Evolutionary conservation across 305 asterid genomes (phyloP).

Genomic region (Plantago rigida): DNA sequence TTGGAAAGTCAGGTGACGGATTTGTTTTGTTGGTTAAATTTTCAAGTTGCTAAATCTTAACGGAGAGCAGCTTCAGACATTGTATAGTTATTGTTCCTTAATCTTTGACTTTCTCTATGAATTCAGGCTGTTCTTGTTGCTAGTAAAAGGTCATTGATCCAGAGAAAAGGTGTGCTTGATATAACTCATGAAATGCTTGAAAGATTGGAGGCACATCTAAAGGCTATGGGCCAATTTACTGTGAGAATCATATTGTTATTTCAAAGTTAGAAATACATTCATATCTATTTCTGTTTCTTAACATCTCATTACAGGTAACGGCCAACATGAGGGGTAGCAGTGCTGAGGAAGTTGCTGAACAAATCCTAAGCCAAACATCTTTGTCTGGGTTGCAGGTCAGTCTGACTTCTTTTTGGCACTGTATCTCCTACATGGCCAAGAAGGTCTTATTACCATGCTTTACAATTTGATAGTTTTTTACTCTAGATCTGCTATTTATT

Average conservation of each 20-base stretch:
- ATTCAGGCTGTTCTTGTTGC: constrained; percentile 86
- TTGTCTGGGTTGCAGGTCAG: constrained; percentile 84
- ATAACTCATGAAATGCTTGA: constrained; percentile 91
- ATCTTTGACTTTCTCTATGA: constrained; percentile 25
- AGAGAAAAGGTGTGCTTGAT: constrained; percentile 69
- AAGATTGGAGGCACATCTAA: constrained; percentile 90
- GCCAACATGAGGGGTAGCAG: constrained; percentile 94
- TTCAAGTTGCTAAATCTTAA: constrained; percentile 14
- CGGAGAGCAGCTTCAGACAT: constrained; percentile 13
- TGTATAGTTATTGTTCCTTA: constrained; percentile 11
- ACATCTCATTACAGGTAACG: constrained; percentile 35
- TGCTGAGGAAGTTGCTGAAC: constrained; percentile 90
- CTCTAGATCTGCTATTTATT: constrained; percentile 19
- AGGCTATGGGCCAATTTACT: constrained; percentile 74
- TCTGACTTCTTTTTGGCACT: neutral
- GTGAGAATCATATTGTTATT: too few species aligned
- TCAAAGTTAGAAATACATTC: too few species aligned
- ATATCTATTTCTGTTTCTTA: too few species aligned
- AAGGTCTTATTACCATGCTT: neutral
- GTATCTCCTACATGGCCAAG: neutral
- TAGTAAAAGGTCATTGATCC: constrained; percentile 72
- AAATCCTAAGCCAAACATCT: constrained; percentile 68
- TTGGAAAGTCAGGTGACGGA: constrained; percentile 82
- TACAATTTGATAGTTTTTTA: constrained; percentile 7
- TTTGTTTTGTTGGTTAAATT: constrained; percentile 6